Evolutionary conservation across 2,329 filamentous ascomycete species (phyloP).

Genomic region (Mycosphaerelloides madeirae): DNA sequence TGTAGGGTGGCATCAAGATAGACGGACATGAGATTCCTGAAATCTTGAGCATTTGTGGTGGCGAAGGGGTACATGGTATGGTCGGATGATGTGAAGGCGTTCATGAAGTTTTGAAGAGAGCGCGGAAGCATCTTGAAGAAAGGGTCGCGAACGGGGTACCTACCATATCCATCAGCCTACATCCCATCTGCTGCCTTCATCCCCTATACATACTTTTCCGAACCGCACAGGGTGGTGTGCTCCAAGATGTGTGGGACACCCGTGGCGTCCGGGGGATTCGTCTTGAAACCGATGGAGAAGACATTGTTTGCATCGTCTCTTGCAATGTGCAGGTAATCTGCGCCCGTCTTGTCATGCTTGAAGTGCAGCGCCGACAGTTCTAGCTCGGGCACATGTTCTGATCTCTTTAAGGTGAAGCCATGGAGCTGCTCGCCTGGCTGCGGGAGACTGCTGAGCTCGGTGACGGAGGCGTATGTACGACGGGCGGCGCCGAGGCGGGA

Average conservation of each 20-base stretch:
- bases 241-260: slow-evolving; percentile 96
- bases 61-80: slow-evolving; percentile 98
- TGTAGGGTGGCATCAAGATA: slow-evolving; percentile 93
- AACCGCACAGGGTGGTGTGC: slow-evolving; percentile 94
- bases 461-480: slow-evolving; percentile 58
- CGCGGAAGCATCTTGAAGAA: slow-evolving; percentile 99
- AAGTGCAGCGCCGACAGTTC: slow-evolving; percentile 87
- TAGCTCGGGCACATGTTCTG: slow-evolving; percentile 89
- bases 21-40: slow-evolving; percentile 91
- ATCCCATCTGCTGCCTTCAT: background rate
- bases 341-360: slow-evolving; percentile 89
- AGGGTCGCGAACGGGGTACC: slow-evolving; percentile 93
- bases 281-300: slow-evolving; percentile 98
- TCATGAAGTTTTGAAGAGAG: slow-evolving; percentile 99
- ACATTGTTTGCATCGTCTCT: slow-evolving; percentile 98
- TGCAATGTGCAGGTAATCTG: slow-evolving; percentile 92
- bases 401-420: slow-evolving; percentile 84
- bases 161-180: slow-evolving; percentile 37
- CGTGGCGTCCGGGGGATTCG: slow-evolving; percentile 92
- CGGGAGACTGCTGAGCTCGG: slow-evolving; percentile 70
- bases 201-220: slow-evolving; percentile 63
- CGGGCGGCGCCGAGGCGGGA: slow-evolving; percentile 3
- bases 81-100: slow-evolving; percentile 92
- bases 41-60: slow-evolving; percentile 92
- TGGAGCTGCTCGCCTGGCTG: slow-evolving; percentile 80